Evolutionary conservation across 2,329 filamentous ascomycete species (phyloP).

Genomic region (Bipolaris sorokiniana): DNA sequence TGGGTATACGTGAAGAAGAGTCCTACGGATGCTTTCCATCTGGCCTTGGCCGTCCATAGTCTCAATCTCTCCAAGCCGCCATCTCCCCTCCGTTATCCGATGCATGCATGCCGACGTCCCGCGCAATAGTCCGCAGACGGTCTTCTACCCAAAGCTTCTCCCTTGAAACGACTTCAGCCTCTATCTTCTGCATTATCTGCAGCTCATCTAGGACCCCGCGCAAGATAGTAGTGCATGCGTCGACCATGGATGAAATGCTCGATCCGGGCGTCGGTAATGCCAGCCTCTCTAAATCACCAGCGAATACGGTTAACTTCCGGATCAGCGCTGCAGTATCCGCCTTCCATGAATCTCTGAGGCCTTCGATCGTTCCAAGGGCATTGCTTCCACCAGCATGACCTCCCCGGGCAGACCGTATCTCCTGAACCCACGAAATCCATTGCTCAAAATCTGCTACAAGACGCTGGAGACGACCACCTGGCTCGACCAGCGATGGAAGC

Average conservation of each 20-base stretch:
- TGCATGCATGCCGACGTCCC: constrained; percentile 18
- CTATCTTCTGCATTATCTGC: constrained; percentile 42
- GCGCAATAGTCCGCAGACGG: constrained; percentile 38
- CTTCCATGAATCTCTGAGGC: constrained; percentile 44
- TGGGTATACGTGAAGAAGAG: background rate
- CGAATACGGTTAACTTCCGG: constrained; percentile 43
- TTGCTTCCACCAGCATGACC: constrained; percentile 7
- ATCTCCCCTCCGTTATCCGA: constrained; percentile 19
- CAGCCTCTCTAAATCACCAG: constrained; percentile 42
- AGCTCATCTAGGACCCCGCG: constrained; percentile 43
- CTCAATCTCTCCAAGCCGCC: constrained; percentile 37
- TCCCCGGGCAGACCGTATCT: constrained; percentile 32
- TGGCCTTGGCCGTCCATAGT: background rate
- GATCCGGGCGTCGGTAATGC: constrained; percentile 37
- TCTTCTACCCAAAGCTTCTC: constrained; percentile 48
- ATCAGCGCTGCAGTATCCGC: constrained; percentile 42
- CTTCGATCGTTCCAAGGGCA: constrained; percentile 32
- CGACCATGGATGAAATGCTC: constrained; percentile 42
- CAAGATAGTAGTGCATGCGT: constrained; percentile 39
- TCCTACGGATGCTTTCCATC: background rate
- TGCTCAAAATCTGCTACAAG: constrained; percentile 40
- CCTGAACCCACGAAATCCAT: constrained; percentile 42
- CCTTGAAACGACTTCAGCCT: constrained; percentile 36
- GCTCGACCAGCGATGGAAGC: constrained; percentile 41
- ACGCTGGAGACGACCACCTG: constrained; percentile 41